Evolutionary conservation across 2,329 filamentous ascomycete genomes (phyloP).

Genomic region (Ophiocordyceps camponoti-leonardi): DNA sequence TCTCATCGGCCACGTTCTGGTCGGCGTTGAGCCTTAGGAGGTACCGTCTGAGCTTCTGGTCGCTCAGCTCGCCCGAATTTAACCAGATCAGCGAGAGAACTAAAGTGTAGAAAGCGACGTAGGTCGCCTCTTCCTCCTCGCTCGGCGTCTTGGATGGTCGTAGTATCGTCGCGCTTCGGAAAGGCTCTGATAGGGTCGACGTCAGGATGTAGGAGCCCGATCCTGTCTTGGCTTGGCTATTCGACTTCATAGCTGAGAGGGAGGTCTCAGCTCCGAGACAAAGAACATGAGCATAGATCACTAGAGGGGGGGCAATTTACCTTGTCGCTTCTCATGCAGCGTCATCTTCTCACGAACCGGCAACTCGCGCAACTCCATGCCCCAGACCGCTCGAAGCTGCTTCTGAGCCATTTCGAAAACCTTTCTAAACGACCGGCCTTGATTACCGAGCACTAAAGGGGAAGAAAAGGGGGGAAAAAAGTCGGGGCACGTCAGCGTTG

Average conservation of each 20-base stretch:
- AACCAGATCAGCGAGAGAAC: constrained; percentile 64
- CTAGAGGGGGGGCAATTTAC: constrained; percentile 18
- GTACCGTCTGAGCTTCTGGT: constrained; percentile 63
- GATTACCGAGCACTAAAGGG: constrained; percentile 36
- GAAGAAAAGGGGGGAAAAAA: constrained; percentile 26
- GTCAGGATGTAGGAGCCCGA: constrained; percentile 64
- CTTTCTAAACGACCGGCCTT: constrained; percentile 51
- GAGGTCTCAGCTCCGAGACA: too few species aligned
- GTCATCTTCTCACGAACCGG: constrained; percentile 68
- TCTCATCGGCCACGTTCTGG: constrained; percentile 55
- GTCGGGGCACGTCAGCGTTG: constrained; percentile 19
- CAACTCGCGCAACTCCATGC: constrained; percentile 84
- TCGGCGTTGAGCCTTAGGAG: constrained; percentile 61
- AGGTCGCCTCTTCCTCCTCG: constrained; percentile 54
- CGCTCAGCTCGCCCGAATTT: constrained; percentile 53
- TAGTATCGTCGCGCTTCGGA: constrained; percentile 50
- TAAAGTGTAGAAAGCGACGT: constrained; percentile 65
- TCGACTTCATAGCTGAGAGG: constrained; percentile 11
- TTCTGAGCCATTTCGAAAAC: constrained; percentile 66
- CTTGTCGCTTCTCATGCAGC: constrained; percentile 59
- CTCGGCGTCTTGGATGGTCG: constrained; percentile 50
- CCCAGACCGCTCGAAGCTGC: constrained; percentile 55
- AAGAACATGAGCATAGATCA: neutral
- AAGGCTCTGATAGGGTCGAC: constrained; percentile 51
- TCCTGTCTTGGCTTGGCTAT: constrained; percentile 33